phyloP scores from a whole-genome alignment of 2,329 filamentous ascomycete genomes.

The Pyricularia pennisetigena region DNA sequence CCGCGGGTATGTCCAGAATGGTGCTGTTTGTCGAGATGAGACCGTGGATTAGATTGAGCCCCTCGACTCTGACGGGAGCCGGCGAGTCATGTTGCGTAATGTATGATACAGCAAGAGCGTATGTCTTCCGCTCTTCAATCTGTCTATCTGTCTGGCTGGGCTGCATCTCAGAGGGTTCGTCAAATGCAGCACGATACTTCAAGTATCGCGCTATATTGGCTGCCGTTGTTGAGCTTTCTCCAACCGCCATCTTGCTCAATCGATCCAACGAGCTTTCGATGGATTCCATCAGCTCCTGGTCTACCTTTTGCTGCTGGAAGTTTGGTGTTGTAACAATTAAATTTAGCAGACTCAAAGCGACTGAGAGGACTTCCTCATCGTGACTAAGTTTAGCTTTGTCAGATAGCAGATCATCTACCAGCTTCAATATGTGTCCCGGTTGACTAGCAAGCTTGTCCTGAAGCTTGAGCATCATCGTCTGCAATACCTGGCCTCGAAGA shows the following conservation, averaged over 20 bases:
- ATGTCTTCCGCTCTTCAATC: slow-evolving; percentile 51
- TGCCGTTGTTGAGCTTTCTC: slow-evolving; percentile 40
- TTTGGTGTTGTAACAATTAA: slow-evolving; percentile 46
- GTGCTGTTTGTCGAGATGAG: slow-evolving; percentile 46
- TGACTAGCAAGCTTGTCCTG: slow-evolving; percentile 54
- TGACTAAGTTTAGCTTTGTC: slow-evolving; percentile 28
- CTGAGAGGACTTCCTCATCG: slow-evolving; percentile 34
- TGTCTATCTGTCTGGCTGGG: slow-evolving; percentile 33
- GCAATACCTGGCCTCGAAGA: slow-evolving; percentile 50
- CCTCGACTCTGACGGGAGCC: slow-evolving; percentile 56
- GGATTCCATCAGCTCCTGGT: slow-evolving; percentile 27
- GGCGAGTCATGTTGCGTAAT: slow-evolving; percentile 52
- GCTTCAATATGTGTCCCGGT: slow-evolving; percentile 53
- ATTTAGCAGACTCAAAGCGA: slow-evolving; percentile 52
- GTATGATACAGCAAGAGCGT: slow-evolving; percentile 54
- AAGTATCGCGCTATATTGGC: slow-evolving; percentile 46
- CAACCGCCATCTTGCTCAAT: slow-evolving; percentile 26
- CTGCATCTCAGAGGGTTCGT: slow-evolving; percentile 29
- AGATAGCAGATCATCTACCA: slow-evolving; percentile 50
- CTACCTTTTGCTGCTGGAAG: slow-evolving; percentile 40
- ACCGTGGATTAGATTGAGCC: slow-evolving; percentile 47
- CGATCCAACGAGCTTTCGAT: slow-evolving; percentile 39
- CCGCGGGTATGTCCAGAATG: slow-evolving; percentile 55
- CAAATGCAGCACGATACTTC: slow-evolving; percentile 43
- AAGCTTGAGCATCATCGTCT: slow-evolving; percentile 53